Conservation (phyloP, 2,329 filamentous ascomycete species). For the Dactylonectria estremocensis region DNA sequence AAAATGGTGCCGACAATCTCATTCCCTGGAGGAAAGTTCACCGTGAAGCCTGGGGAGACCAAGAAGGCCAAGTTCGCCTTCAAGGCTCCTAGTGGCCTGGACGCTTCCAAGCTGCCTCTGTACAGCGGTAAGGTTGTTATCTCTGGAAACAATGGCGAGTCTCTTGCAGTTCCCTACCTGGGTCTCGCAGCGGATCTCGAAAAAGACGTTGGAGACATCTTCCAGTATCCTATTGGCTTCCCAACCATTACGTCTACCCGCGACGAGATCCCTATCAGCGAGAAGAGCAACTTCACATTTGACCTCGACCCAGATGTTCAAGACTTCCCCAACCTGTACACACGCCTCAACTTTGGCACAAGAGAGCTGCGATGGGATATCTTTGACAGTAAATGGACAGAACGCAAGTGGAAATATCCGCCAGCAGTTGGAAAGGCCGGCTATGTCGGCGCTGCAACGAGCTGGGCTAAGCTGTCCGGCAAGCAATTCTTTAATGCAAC, state of each 20-base stretch:
- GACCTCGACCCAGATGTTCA: slow-evolving; percentile 28
- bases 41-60: slow-evolving; percentile 13
- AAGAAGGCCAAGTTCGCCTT: slow-evolving; percentile 21
- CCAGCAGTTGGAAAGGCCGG: slow-evolving; percentile 15
- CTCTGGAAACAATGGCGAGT: slow-evolving; percentile 20
- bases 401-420: slow-evolving; percentile 30
- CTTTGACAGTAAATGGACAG: slow-evolving; percentile 22
- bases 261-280: slow-evolving; percentile 1
- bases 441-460: slow-evolving; percentile 25
- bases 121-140: slow-evolving; percentile 28
- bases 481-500: neutral
- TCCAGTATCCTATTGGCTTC: slow-evolving; percentile 3
- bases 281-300: slow-evolving; percentile 29
- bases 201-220: slow-evolving; percentile 4
- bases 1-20: neutral
- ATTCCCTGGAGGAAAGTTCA: slow-evolving; percentile 19
- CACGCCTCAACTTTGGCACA: slow-evolving; percentile 43
- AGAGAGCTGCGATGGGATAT: slow-evolving; percentile 42
- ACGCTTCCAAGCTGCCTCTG: slow-evolving; percentile 22
- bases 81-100: slow-evolving; percentile 6
- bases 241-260: slow-evolving; percentile 1
- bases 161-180: slow-evolving; percentile 15
- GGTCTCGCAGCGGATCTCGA: slow-evolving; percentile 14
- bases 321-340: slow-evolving; percentile 40
- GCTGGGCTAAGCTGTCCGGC: slow-evolving; percentile 1